A percentile compares a stretch with the other conserved stretches of the same genome.
These are phyloP conservation scores for Fusarium sp. DNA, from an alignment of 2,329 filamentous ascomycete genomes.

Conservation along the genomic window DNA sequence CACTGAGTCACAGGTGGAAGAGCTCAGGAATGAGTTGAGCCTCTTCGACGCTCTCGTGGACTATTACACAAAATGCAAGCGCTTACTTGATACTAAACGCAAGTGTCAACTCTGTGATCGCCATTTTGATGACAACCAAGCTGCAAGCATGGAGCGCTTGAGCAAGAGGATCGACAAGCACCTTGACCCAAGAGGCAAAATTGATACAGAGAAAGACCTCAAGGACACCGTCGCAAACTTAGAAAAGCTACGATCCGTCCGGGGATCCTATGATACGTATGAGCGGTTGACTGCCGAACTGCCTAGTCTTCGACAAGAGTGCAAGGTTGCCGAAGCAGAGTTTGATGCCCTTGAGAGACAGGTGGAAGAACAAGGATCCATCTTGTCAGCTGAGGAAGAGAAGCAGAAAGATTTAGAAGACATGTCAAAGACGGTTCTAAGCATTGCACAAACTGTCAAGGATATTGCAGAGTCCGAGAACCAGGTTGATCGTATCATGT, in stretches of 20 bases:
- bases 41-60: slow-evolving; percentile 74
- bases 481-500: slow-evolving; percentile 78
- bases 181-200: slow-evolving; percentile 69
- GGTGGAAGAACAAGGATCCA: slow-evolving; percentile 74
- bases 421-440: slow-evolving; percentile 78
- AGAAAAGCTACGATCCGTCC: slow-evolving; percentile 68
- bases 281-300: slow-evolving; percentile 76
- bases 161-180: slow-evolving; percentile 72
- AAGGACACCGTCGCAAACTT: slow-evolving; percentile 60
- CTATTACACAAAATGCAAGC: slow-evolving; percentile 76
- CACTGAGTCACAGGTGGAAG: slow-evolving; percentile 66
- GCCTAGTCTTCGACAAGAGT: slow-evolving; percentile 72
- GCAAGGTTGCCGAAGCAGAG: slow-evolving; percentile 69
- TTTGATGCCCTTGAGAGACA: slow-evolving; percentile 67
- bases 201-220: slow-evolving; percentile 70
- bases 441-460: slow-evolving; percentile 75
- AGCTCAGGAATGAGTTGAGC: slow-evolving; percentile 72
- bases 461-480: slow-evolving; percentile 77
- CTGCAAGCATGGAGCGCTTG: slow-evolving; percentile 68
- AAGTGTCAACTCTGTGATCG: slow-evolving; percentile 81
- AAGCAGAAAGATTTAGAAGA: slow-evolving; percentile 78
- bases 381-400: slow-evolving; percentile 71
- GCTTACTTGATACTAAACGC: slow-evolving; percentile 72
- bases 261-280: slow-evolving; percentile 78
- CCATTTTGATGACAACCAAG: slow-evolving; percentile 68